Percentiles rank a stretch among this genome's conserved stretches.
Evolutionary conservation across 441 rosid species (phyloP).

Genomic region (Gossypium lobatum): DNA sequence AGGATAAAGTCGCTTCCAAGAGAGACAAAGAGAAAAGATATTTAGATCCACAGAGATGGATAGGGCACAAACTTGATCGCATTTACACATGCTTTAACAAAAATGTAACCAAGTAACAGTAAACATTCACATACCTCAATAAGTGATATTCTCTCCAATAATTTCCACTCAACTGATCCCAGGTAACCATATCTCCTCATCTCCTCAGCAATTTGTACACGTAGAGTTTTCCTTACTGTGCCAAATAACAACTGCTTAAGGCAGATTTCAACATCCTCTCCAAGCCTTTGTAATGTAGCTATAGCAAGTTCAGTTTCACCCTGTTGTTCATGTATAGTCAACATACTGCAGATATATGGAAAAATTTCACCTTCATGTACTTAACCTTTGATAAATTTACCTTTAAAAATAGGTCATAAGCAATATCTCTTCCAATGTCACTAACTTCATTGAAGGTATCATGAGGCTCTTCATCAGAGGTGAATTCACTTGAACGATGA

Average conservation of each 20-base stretch:
- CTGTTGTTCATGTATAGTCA: constrained; percentile 49
- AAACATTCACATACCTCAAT: constrained; percentile 63
- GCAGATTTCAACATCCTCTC: constrained; percentile 85
- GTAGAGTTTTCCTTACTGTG: constrained; percentile 84
- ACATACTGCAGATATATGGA: constrained; percentile 21
- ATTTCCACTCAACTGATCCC: constrained; percentile 74
- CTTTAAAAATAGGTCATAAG: constrained; percentile 93
- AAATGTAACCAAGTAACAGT: constrained; percentile 5
- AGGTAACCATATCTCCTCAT: constrained; percentile 71
- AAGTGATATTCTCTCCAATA: constrained; percentile 69
- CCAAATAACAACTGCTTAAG: constrained; percentile 93
- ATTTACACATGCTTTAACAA: constrained; percentile 17
- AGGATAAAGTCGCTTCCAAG: constrained; percentile 89
- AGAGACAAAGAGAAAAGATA: constrained; percentile 26
- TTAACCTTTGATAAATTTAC: constrained; percentile 40
- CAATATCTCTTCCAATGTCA: constrained; percentile 85
- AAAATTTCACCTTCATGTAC: constrained; percentile 19
- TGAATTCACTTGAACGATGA: constrained; percentile 61
- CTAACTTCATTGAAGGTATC: constrained; percentile 95
- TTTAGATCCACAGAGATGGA: constrained; percentile 26
- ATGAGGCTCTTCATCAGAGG: constrained; percentile 46
- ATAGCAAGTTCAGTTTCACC: constrained; percentile 91
- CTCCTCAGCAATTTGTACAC: constrained; percentile 75
- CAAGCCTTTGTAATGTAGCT: constrained; percentile 87
- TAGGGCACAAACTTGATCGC: constrained; percentile 19